Evolutionary conservation across 108 stramenopile genomes (phyloP), one percentile per base, ranked within the genome.

Genomic region (Cyclostephanos tholiformis): DNA sequence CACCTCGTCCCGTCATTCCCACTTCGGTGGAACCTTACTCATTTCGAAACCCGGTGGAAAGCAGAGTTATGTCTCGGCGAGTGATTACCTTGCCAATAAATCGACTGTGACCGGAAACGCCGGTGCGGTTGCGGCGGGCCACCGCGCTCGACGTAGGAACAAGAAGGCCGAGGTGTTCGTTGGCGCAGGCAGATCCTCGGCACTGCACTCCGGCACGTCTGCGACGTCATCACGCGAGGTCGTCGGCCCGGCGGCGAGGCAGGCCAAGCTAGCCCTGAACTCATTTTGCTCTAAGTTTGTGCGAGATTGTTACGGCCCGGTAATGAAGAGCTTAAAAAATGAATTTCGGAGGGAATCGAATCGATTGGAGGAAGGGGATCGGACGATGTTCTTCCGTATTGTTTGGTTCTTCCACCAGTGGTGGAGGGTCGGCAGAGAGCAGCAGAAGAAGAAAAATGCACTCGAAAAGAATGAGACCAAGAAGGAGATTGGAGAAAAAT

Each of bases 261-360:
- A 80, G 12, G 88, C 93, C 27, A 82, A 87, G 51, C 19, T 52
- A 36, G 87, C 87, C 2, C 66, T 96, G 10, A 55, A 96, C 65
- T 52, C 67, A 4, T 96, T 96, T 51, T 91, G 89, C 66, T 32
- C 74, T 38, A 82, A 87, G 20, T 96, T 92, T 57, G 30, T 93
- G 26, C 49, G 70, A 25, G 70, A 89, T 20, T 90, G 92, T 63
- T 96, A 94, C 51, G 93, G 92, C 4, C 93, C 95, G 10, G 78
- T 93, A 46, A 92, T 90, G 89, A 94, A 96, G 83, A 90, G 87
- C 8, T 67, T 94, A 43, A 96, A 96, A 70, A 89, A 94, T 73
- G 95, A 96, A 67, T 96, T 96, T 74, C 85, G 95, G 41, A 72
- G 92, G 32, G 95, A 96, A 69, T 91, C 91, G 2, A 84, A 74